These are phyloP conservation scores for Diaporthe eres DNA, from an alignment of 2,329 filamentous ascomycete species.

Conservation along the genomic window DNA sequence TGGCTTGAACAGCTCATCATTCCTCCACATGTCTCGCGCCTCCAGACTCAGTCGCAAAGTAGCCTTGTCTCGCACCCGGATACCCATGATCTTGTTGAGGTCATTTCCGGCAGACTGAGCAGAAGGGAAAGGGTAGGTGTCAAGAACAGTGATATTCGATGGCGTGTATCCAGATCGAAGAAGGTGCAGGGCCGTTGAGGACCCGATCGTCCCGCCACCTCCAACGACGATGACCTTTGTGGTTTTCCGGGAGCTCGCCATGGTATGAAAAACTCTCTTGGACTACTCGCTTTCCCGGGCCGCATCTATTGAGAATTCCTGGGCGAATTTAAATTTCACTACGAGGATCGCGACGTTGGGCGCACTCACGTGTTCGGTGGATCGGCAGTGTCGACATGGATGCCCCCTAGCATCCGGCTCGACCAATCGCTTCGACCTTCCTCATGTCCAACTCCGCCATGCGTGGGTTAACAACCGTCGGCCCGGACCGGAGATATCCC, in stretches of 20 bases:
- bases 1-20: slow-evolving; percentile 58
- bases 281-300: neutral
- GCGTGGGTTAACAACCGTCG: neutral
- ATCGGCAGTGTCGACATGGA: neutral
- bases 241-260: slow-evolving; percentile 45
- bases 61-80: slow-evolving; percentile 51
- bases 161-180: slow-evolving; percentile 57
- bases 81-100: slow-evolving; percentile 62
- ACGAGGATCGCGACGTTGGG: neutral
- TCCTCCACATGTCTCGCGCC: slow-evolving; percentile 56
- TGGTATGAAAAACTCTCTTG: slow-evolving; percentile 25
- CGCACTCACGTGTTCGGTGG: slow-evolving; percentile 20
- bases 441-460: slow-evolving; percentile 1
- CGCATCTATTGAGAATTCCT: neutral
- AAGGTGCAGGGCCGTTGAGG: slow-evolving; percentile 63
- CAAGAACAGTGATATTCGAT: slow-evolving; percentile 61
- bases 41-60: slow-evolving; percentile 52
- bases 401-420: neutral
- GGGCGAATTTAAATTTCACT: neutral
- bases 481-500: slow-evolving; percentile 35
- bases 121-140: slow-evolving; percentile 61
- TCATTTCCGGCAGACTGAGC: slow-evolving; percentile 62
- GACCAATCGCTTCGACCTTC: slow-evolving; percentile 34
- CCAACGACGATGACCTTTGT: slow-evolving; percentile 57
- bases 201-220: slow-evolving; percentile 63